Evolutionary conservation across 768 basidiomycete species (phyloP).

Genomic region (Pleurotus tuber-regium): DNA sequence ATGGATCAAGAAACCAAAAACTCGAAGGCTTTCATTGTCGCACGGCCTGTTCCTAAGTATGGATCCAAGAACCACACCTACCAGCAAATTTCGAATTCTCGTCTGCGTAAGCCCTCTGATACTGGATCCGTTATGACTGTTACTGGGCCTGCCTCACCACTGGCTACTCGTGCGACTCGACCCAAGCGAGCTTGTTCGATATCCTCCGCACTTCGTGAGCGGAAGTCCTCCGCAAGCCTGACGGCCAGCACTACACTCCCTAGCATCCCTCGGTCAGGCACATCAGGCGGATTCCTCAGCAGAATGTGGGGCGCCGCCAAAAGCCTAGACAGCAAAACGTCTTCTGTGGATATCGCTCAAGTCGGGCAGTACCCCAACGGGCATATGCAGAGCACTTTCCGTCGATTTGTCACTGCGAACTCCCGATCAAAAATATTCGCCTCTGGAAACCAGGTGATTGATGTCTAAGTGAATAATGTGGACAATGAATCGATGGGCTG

Average conservation of each 20-base stretch:
- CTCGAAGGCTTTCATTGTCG: slow-evolving; percentile 38
- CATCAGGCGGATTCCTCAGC: slow-evolving; percentile 56
- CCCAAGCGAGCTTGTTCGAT: slow-evolving; percentile 26
- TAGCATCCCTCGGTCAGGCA: slow-evolving; percentile 25
- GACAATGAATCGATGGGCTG: slow-evolving; percentile 5
- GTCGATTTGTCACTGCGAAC: slow-evolving; percentile 2
- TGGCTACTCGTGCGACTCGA: slow-evolving; percentile 19
- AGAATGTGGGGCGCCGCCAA: slow-evolving; percentile 74
- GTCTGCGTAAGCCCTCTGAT: slow-evolving; percentile 45
- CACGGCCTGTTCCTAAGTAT: slow-evolving; percentile 46
- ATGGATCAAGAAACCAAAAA: slow-evolving; percentile 24
- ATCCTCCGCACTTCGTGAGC: slow-evolving; percentile 15
- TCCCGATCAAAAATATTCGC: slow-evolving; percentile 3
- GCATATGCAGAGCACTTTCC: slow-evolving; percentile 9
- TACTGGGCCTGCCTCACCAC: slow-evolving; percentile 27
- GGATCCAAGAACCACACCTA: slow-evolving; percentile 29
- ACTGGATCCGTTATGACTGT: slow-evolving; percentile 42
- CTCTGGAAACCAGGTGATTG: slow-evolving; percentile 2
- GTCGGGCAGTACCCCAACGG: neutral
- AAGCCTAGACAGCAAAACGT: slow-evolving; percentile 16
- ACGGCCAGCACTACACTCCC: slow-evolving; percentile 40
- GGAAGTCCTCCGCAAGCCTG: slow-evolving; percentile 20
- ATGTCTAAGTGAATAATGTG: slow-evolving; percentile 5
- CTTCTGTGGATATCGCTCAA: neutral
- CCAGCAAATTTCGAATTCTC: slow-evolving; percentile 24